Evolutionary conservation across 768 basidiomycete genomes (phyloP), one percentile per base, ranked within the genome.

Genomic region (Phlebiopsis flavidoalba): DNA sequence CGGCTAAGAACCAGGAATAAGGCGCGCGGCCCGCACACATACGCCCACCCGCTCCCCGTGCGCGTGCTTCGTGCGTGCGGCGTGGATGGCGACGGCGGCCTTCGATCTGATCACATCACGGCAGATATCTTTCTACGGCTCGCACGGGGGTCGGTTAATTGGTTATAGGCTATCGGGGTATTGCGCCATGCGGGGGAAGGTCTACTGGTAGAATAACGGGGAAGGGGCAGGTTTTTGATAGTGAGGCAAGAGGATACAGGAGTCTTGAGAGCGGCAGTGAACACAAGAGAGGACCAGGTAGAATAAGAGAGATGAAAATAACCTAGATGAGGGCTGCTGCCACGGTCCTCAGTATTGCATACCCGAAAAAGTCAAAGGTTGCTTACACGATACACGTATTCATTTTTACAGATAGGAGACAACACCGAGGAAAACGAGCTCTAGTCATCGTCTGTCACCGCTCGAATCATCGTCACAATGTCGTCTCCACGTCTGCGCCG

Each of bases 401-500:
- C 17, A 43, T 43, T 17, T 3, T 12, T 12, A 12, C 11, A 43
- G 40, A 43, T 3, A 43, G 40, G 11, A 43, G 40, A 43, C 40
- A 8, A 43, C 40, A 17, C 12, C 3, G 40, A 17, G 12, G 3
- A 2, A 3, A 8, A 3, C 40, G 21, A 33, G 8, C 12, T 6
- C 49, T 60, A 53, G 36, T 60, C 59, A 26, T 46, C 52, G 26
- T 59, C 57, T 21, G n/a, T 52, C 53, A 4, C 49, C 57, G 21
- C 53, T 46, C 11, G 61, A 46, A 21, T 61, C 47, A 48, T 48
- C 47, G 47, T 58, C 59, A 26, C 49, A 51, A 21, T 56, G 22
- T 52, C 45, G 58, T 60, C 57, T 35, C 40, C 43, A 22, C 63
- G 33, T 10, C 57, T 19, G 15, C 61, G 45, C 12, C 60, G 55